Base-by-base conservation (phyloP, 345 rosid genomes). In the Eucalyptus curtisii region DNA sequence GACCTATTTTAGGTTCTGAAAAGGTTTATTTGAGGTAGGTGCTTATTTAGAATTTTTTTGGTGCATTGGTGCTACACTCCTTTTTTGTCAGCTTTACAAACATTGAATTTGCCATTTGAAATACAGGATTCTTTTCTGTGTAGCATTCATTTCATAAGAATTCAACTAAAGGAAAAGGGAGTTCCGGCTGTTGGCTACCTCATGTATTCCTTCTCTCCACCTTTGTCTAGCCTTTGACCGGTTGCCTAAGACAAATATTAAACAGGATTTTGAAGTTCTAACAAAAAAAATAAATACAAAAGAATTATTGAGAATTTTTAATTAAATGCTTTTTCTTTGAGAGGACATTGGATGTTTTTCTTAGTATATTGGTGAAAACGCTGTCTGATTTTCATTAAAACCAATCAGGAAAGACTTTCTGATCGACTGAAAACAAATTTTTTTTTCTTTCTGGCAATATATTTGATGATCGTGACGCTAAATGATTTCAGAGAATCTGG, bases 401-500 rank as follows among this genome's bases (percentile, higher is more conserved):
- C 47, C 30, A 76, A 40, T 24, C 5, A 3, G 30, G 47, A 76
- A 76, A 76, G 47, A 76, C 9, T 76, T 76, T 40, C 27, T 76
- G 84, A 40, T 40, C 0, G 16, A 76, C 47, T 76, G 27, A 40
- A 76, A 76, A 20, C 5, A 13, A 40, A 5, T 5, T 37, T 13
- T 40, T 37, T 76, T 76, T 40, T 8, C 66, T 20, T 86, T 17
- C 45, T 86, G 61, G 44, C 44, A 49, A 31, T 16, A 52, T 33
- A 40, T 49, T 49, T 86, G 30, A 86, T 89, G 42, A 68, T 45
- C 45, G 19, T 13, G 61, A 13, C 17, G 7, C 87, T 90, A 59
- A 87, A 90, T 87, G 52, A 68, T 92, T 33, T 47, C 96, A 96
- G 98, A 97, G 92, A 92, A 93, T 79, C 89, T 97, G 87, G 97